Percentiles rank a stretch among this genome's conserved stretches.
These are phyloP conservation scores for Ascochyta rabiei DNA, from an alignment of 2,329 filamentous ascomycete species.

Conservation along the genomic window DNA sequence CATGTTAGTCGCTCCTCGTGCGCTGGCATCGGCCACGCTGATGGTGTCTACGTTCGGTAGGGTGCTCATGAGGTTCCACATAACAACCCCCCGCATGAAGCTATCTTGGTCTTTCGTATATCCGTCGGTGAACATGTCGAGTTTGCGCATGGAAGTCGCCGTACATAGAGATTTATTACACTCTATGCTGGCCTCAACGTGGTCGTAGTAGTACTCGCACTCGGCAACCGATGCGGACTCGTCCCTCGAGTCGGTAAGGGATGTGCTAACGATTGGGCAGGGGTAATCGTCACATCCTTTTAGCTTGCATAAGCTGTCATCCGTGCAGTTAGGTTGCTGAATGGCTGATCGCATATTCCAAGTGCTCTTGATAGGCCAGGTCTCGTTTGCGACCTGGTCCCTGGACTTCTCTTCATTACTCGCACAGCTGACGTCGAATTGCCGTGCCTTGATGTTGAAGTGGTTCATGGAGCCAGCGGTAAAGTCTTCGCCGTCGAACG, in stretches of 20 bases:
- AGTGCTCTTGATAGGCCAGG: conserved; percentile 12
- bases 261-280: conserved; percentile 27
- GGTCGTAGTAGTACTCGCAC: conserved; percentile 25
- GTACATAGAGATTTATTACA: conserved; percentile 29
- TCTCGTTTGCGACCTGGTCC: neutral
- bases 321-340: neutral
- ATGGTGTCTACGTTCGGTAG: conserved; percentile 30
- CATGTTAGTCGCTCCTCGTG: conserved; percentile 29
- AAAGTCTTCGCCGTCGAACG: neutral
- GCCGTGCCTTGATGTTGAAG: conserved; percentile 33
- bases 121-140: conserved; percentile 23
- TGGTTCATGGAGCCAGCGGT: conserved; percentile 13
- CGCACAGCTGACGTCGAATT: conserved; percentile 35
- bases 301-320: neutral
- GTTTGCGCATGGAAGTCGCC: conserved; percentile 25
- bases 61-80: conserved; percentile 9
- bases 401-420: conserved; percentile 18
- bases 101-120: conserved; percentile 22
- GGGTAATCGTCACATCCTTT: conserved; percentile 25
- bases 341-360: conserved; percentile 2
- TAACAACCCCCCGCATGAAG: conserved; percentile 10
- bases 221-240: conserved; percentile 19
- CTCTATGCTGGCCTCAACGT: conserved; percentile 27
- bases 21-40: conserved; percentile 6
- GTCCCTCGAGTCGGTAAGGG: conserved; percentile 6